Conservation (phyloP, 2,329 filamentous ascomycete species). For the Talaromyces atroroseus region DNA sequence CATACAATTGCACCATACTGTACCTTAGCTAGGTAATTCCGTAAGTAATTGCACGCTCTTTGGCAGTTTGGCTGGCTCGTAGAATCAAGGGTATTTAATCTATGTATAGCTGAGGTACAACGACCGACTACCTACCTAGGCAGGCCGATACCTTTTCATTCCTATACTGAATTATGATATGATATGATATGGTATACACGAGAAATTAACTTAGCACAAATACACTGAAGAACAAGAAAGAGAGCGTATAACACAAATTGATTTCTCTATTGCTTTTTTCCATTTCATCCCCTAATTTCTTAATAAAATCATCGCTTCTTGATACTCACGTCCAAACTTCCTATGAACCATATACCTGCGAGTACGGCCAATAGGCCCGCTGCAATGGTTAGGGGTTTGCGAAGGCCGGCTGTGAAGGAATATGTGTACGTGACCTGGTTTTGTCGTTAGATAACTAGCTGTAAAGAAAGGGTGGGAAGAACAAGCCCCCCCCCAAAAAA, state of each 20-base stretch:
- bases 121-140: no score
- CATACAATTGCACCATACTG: no score
- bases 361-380: constrained; percentile 69
- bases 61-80: no score
- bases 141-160: no score
- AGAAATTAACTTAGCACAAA: neutral
- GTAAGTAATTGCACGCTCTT: no score
- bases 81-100: no score
- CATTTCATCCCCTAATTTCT: neutral
- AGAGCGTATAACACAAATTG: neutral
- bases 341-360: constrained; percentile 65
- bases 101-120: no score
- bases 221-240: neutral
- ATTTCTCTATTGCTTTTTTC: neutral
- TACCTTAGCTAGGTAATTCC: no score
- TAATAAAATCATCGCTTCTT: constrained; percentile 45
- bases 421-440: constrained; percentile 73
- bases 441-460: constrained; percentile 8
- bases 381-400: constrained; percentile 83
- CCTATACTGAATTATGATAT: neutral
- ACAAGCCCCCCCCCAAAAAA: no score
- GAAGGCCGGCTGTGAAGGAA: constrained; percentile 64
- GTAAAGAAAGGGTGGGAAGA: neutral
- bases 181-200: neutral
- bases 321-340: constrained; percentile 77